Base-by-base conservation (phyloP, 2,329 filamentous ascomycete genomes). In the Exophiala spinifera region DNA sequence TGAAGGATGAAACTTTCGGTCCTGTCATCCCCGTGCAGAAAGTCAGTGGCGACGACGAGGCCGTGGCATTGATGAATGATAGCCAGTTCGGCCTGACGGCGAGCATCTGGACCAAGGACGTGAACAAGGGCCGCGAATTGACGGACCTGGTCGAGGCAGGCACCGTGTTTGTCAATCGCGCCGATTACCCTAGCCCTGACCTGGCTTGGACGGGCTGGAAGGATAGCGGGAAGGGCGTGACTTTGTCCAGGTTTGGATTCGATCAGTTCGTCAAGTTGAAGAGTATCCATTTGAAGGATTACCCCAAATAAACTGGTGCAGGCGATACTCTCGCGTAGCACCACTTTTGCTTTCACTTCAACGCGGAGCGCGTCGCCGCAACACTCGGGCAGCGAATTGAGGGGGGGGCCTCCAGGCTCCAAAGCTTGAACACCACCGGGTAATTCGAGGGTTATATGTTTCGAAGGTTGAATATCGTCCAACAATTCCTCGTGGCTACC, bases 201-300 rank as follows among this genome's bases (percentile, higher is more conserved):
- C 82, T 95, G 63, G 90, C 91, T n/a, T 95, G 90, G 90, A 94
- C 91, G 2, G 92, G 92, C 10, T 96, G 91, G 91, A 97, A 97
- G 78, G 91, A 96, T 70, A 96, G 91, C 57, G 92, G 92, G 61
- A 91, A 89, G 72, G 92, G 92, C 19, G 87, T 91, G 64, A 96
- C 91, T 8, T 75, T 97, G 65, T 94, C 90, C 74, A 85, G 78
- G 64, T 95, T 91, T 67, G 92, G 92, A 10, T 97, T 95, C 68
- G 92, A 96, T 65, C 89, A 95, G 69, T 97, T 96, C 69, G 87
- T 95, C 68, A 95, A 94, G 79, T 80, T 96, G 66, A 96, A 96
- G 85, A 96, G 89, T 78, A 95, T 87, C 72, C 92, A 97, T 72
- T 70, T 96, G 69, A 96, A 96, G 76, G 84, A 95, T 52, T 83